These are phyloP conservation scores for Lentinula sp. DNA, from an alignment of 768 basidiomycete genomes.

Conservation along the genomic window DNA sequence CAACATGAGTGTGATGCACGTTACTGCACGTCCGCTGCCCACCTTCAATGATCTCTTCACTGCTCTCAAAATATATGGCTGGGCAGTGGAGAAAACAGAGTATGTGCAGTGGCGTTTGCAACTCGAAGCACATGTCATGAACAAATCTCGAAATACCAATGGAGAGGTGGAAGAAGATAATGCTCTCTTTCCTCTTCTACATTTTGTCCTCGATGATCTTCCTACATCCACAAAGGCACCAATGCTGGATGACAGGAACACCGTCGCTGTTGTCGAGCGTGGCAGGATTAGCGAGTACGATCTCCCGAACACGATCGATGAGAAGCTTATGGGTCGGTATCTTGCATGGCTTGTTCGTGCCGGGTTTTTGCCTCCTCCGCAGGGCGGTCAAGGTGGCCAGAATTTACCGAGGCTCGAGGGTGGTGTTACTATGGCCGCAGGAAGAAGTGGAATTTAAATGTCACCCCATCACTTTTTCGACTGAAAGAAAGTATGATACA, in stretches of 20 bases:
- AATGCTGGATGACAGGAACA: constrained; percentile 83
- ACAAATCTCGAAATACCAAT: constrained; percentile 29
- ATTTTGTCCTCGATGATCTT: constrained; percentile 95
- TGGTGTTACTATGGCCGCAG: constrained; percentile 10
- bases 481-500: background rate
- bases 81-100: constrained; percentile 69
- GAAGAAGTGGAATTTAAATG: constrained; percentile 11
- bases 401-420: constrained; percentile 8
- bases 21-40: constrained; percentile 80
- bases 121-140: constrained; percentile 93
- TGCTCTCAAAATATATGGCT: constrained; percentile 75
- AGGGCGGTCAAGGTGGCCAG: constrained; percentile 5
- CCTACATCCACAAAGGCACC: constrained; percentile 96
- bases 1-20: constrained; percentile 57
- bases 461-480: too few species aligned
- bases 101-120: constrained; percentile 89
- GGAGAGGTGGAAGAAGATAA: constrained; percentile 67
- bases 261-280: constrained; percentile 38
- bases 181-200: constrained; percentile 92
- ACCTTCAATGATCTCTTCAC: constrained; percentile 86
- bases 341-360: constrained; percentile 88
- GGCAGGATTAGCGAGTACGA: constrained; percentile 32
- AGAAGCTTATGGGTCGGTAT: constrained; percentile 77
- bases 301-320: constrained; percentile 58
- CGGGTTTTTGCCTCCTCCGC: constrained; percentile 67